Percentiles rank a stretch among this genome's conserved stretches.
phyloP scores from a whole-genome alignment of 1,139 yeast genomes.

The Yamadazyma mexicana region DNA sequence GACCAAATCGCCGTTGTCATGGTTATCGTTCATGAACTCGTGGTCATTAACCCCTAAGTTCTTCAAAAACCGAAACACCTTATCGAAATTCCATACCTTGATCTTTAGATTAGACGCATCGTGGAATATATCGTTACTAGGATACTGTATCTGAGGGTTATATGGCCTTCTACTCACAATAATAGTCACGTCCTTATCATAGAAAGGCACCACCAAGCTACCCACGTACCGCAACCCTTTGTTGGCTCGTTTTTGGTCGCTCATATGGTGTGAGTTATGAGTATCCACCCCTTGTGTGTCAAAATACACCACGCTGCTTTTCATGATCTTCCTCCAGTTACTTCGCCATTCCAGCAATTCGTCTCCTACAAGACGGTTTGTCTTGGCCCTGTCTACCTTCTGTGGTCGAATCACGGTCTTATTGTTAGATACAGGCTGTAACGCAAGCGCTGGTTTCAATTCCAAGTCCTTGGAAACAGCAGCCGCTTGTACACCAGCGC shows the following conservation, averaged over 20 bases:
- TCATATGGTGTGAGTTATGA: constrained; percentile 39
- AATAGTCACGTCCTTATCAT: constrained; percentile 76
- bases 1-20: constrained; percentile 44
- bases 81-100: constrained; percentile 88
- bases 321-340: constrained; percentile 79
- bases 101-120: constrained; percentile 61
- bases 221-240: constrained; percentile 59
- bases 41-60: constrained; percentile 55
- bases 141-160: constrained; percentile 24
- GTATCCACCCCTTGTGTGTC: constrained; percentile 64
- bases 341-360: constrained; percentile 75
- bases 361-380: constrained; percentile 40
- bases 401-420: constrained; percentile 3
- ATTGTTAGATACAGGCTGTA: background rate
- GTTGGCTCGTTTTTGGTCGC: constrained; percentile 55
- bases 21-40: constrained; percentile 18
- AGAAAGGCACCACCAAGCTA: constrained; percentile 70
- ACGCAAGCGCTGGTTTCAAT: background rate
- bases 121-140: constrained; percentile 62
- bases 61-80: constrained; percentile 75
- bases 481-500: background rate
- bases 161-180: constrained; percentile 64
- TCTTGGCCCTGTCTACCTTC: constrained; percentile 13
- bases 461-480: background rate
- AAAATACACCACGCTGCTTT: constrained; percentile 72